Conservation (phyloP, 176 grass and related monocot genomes). For the Paspalum vaginatum region DNA sequence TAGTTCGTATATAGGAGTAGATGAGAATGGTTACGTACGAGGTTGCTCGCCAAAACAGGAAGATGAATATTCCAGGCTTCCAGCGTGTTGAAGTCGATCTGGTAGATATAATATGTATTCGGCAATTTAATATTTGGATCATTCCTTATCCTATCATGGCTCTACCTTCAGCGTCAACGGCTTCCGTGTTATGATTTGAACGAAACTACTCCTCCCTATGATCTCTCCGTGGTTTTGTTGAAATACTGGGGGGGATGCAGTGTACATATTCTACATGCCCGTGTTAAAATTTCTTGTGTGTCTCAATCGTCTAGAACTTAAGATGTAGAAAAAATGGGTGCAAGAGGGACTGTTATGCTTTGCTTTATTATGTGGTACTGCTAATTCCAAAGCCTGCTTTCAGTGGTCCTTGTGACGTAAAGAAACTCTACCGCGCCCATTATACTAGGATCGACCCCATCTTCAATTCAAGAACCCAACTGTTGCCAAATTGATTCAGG, state of each 20-base stretch:
- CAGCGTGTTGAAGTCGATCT: neutral
- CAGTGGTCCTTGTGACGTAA: neutral
- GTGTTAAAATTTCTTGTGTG: neutral
- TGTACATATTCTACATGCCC: neutral
- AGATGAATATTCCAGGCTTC: conserved; percentile 13
- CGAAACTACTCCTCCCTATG: too few relatives aligned
- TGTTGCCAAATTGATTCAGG: neutral
- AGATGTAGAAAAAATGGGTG: neutral
- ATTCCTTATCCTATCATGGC: neutral
- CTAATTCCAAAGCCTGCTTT: neutral
- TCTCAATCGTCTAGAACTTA: neutral
- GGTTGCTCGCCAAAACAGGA: neutral
- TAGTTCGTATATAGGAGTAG: too few relatives aligned
- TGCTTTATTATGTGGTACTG: neutral
- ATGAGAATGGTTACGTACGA: neutral
- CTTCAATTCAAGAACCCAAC: neutral
- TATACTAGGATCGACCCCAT: neutral
- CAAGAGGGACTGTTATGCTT: neutral
- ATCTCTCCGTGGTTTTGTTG: neutral
- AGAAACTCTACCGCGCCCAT: neutral
- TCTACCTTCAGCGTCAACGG: neutral
- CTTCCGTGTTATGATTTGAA: neutral
- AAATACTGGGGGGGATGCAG: neutral
- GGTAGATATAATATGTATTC: neutral
- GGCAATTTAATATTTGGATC: neutral